Evolutionary conservation across 805 yeast genomes (phyloP).

Genomic region (Pichia thaimueangensis): DNA sequence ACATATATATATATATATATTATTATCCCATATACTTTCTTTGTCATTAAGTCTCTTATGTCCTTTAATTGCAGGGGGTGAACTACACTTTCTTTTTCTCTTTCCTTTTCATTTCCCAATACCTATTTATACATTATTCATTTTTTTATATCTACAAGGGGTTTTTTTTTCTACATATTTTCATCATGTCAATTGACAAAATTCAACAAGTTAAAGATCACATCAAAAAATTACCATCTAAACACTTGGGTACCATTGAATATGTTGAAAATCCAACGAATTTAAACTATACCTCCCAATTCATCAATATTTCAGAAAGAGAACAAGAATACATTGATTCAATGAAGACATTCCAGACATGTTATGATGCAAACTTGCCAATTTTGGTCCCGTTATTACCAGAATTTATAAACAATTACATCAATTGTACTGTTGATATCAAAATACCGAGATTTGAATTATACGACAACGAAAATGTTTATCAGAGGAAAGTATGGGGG

Average conservation of each 20-base stretch:
- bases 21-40: too few species aligned
- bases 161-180: too few species aligned
- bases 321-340: constrained; percentile 12
- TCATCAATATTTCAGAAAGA: constrained; percentile 18
- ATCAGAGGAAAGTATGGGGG: constrained; percentile 74
- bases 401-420: not conserved
- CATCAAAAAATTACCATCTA: constrained; percentile 8
- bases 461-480: constrained; percentile 35
- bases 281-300: constrained; percentile 26
- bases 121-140: too few species aligned
- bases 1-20: too few species aligned
- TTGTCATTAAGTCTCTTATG: too few species aligned
- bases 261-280: constrained; percentile 54
- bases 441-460: constrained; percentile 44
- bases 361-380: too few species aligned
- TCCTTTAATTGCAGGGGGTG: too few species aligned
- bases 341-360: too few species aligned
- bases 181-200: not conserved
- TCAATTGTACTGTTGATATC: constrained; percentile 47
- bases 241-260: constrained; percentile 46
- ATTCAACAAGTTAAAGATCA: not conserved
- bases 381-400: not conserved
- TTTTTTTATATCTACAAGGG: too few species aligned
- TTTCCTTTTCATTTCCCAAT: too few species aligned
- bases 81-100: too few species aligned